Evolutionary conservation across 176 grass and related monocot genomes (phyloP).

Genomic region (Alloteropsis semialata): DNA sequence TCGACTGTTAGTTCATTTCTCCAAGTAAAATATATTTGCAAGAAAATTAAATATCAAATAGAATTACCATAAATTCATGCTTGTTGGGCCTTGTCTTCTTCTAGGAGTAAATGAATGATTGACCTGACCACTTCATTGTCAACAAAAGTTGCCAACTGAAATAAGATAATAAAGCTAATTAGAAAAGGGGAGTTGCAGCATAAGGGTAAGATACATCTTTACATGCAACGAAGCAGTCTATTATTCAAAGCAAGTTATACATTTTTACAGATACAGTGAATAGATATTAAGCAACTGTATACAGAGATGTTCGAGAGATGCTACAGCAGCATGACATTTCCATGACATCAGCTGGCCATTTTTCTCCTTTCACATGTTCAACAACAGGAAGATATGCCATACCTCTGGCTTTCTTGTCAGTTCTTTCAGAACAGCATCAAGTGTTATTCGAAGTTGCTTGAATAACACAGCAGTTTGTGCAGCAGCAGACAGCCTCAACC

Average conservation of each 20-base stretch:
- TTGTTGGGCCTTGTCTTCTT: conserved; percentile 81
- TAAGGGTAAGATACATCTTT: conserved; percentile 2
- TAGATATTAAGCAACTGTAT: not conserved
- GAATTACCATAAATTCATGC: conserved; percentile 42
- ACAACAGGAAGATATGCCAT: conserved; percentile 20
- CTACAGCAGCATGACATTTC: conserved; percentile 7
- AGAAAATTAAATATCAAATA: conserved; percentile 12
- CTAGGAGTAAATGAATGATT: conserved; percentile 87
- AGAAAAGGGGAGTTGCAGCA: conserved; percentile 14
- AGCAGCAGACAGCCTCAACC: conserved; percentile 89
- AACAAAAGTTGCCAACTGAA: conserved; percentile 70
- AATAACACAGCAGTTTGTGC: conserved; percentile 89
- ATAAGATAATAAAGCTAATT: conserved; percentile 31
- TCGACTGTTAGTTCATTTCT: conserved; percentile 14
- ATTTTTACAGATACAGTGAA: conserved; percentile 2
- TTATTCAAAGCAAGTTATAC: not conserved
- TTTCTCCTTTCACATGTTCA: conserved; percentile 4
- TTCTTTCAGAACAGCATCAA: conserved; percentile 91
- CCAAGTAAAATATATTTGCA: conserved; percentile 1
- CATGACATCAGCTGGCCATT: not conserved
- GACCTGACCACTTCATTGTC: conserved; percentile 92
- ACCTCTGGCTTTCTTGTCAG: conserved; percentile 86
- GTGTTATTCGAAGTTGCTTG: conserved; percentile 78
- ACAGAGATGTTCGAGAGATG: not conserved
- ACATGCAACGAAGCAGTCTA: not conserved